phyloP scores from a whole-genome alignment of 257 asterid genomes.

The Forsythia suspensa region DNA sequence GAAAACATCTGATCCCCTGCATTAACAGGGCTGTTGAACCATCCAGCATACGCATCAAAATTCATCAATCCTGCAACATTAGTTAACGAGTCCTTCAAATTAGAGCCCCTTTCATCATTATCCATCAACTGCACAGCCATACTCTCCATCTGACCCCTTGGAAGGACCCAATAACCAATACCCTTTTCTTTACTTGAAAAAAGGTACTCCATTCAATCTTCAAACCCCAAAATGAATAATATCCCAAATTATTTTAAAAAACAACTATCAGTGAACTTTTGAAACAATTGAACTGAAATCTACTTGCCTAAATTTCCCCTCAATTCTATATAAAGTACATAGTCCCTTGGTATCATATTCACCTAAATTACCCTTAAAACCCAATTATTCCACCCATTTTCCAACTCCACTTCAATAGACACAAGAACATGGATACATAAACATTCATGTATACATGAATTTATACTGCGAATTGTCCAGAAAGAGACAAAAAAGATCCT shows the following conservation, averaged over 20 bases:
- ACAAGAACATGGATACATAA: constrained; percentile 2
- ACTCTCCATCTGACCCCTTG: constrained; percentile 36
- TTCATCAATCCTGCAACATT: constrained; percentile 41
- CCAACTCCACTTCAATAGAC: not conserved
- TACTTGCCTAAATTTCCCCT: not conserved
- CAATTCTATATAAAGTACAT: not conserved
- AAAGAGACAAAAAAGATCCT: not conserved
- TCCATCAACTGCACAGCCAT: constrained; percentile 23
- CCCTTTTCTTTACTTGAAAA: constrained; percentile 23
- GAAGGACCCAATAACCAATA: constrained; percentile 23
- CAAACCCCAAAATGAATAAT: not conserved
- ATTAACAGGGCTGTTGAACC: constrained; percentile 44
- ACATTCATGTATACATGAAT: not conserved
- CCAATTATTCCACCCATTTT: not conserved
- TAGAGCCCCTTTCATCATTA: constrained; percentile 22
- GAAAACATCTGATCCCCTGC: constrained; percentile 44
- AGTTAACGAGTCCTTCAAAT: constrained; percentile 32
- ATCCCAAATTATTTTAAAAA: not conserved
- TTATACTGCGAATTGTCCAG: not conserved
- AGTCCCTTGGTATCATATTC: not conserved
- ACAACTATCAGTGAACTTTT: too few species aligned
- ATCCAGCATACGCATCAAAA: constrained; percentile 51
- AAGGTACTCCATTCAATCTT: constrained; percentile 28
- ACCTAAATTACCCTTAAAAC: not conserved
- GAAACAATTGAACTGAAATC: not conserved